Evolutionary conservation across 1,284 basidiomycete genomes (phyloP).

Genomic region (Athelia psychrophila): DNA sequence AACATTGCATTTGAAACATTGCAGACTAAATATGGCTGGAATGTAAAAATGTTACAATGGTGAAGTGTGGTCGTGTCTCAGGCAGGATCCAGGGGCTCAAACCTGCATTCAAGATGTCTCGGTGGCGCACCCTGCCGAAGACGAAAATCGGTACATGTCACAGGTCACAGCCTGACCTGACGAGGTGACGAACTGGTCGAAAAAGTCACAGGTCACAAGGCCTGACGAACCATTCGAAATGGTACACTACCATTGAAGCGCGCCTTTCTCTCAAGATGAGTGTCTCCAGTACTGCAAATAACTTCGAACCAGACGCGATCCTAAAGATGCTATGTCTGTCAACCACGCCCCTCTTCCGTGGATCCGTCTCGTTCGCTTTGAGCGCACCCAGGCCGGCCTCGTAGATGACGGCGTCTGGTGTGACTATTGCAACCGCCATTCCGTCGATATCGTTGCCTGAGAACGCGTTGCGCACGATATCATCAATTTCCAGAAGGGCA

Average conservation of each 20-base stretch:
- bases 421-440: slow-evolving; percentile 4
- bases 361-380: slow-evolving; percentile 6
- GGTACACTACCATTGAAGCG: background rate
- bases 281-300: slow-evolving; percentile 6
- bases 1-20: too few relatives aligned
- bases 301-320: slow-evolving; percentile 3
- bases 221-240: too few relatives aligned
- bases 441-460: slow-evolving; percentile 1
- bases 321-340: slow-evolving; percentile 1
- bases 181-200: too few relatives aligned
- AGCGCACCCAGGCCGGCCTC: slow-evolving; percentile 2
- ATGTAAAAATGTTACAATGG: too few relatives aligned
- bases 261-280: slow-evolving; percentile 5
- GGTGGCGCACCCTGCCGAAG: too few relatives aligned
- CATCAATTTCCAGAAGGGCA: background rate
- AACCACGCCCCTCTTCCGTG: background rate
- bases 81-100: too few relatives aligned
- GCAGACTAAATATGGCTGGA: too few relatives aligned
- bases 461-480: background rate
- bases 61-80: too few relatives aligned
- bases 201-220: too few relatives aligned
- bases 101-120: too few relatives aligned
- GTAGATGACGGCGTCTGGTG: slow-evolving; percentile 4
- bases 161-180: too few relatives aligned
- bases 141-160: too few relatives aligned